These are phyloP conservation scores for Peterozyma xylosa DNA, from an alignment of 805 yeast genomes.

Conservation along the genomic window DNA sequence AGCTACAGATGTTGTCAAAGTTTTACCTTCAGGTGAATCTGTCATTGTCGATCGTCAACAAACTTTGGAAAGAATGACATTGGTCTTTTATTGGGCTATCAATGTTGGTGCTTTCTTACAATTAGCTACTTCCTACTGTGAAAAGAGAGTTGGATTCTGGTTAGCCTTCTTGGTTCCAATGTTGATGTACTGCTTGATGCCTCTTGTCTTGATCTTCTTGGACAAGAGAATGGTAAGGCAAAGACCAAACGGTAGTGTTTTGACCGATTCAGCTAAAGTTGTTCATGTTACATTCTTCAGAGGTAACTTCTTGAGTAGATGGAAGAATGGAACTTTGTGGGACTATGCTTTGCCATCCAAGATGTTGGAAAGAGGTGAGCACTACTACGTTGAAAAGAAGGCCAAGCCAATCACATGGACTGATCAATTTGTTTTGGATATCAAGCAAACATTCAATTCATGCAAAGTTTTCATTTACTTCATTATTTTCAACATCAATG, in stretches of 20 bases:
- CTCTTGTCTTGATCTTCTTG: slow-evolving; percentile 33
- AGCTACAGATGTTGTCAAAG: slow-evolving; percentile 50
- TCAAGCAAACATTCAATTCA: slow-evolving; percentile 33
- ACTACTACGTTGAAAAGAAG: slow-evolving; percentile 22
- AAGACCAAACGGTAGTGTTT: slow-evolving; percentile 37
- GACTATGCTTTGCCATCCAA: slow-evolving; percentile 37
- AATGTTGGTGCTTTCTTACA: slow-evolving; percentile 48
- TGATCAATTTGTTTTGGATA: slow-evolving; percentile 41
- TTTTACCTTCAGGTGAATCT: slow-evolving; percentile 51
- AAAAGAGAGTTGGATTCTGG: slow-evolving; percentile 47
- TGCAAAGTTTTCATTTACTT: slow-evolving; percentile 39
- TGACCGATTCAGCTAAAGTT: slow-evolving; percentile 35
- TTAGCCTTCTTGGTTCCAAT: slow-evolving; percentile 48
- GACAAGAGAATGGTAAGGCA: slow-evolving; percentile 24
- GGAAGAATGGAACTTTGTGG: slow-evolving; percentile 34
- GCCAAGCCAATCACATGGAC: slow-evolving; percentile 23
- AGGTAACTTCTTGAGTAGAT: slow-evolving; percentile 34
- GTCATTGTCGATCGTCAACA: slow-evolving; percentile 48
- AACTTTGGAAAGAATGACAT: slow-evolving; percentile 28
- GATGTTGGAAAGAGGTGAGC: slow-evolving; percentile 35
- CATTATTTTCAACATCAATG: slow-evolving; percentile 29
- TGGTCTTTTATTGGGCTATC: slow-evolving; percentile 48
- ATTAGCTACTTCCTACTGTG: slow-evolving; percentile 44
- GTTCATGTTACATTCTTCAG: slow-evolving; percentile 30
- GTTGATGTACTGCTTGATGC: slow-evolving; percentile 45